phyloP scores from a whole-genome alignment of 1,139 yeast genomes.

The Magnusiomyces fungicola region DNA sequence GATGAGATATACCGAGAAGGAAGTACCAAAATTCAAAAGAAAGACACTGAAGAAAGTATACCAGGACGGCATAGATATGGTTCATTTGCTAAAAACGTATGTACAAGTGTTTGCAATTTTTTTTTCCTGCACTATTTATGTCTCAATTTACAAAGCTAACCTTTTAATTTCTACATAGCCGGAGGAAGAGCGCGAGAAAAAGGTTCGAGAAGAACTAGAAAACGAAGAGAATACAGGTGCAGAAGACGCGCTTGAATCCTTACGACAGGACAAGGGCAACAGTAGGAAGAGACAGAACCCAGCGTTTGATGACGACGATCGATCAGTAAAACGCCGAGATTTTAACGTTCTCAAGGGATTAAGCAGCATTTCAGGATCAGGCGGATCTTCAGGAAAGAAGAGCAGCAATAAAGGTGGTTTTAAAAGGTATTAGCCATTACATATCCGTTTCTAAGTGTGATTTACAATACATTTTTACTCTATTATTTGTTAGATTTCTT shows the following conservation, averaged over 20 bases:
- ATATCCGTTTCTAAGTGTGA: no score
- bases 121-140: not conserved
- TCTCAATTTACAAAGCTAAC: not conserved
- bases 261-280: not conserved
- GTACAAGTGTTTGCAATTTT: not conserved
- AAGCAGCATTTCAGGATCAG: constrained; percentile 5
- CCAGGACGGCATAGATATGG: constrained; percentile 1
- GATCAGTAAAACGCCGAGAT: not conserved
- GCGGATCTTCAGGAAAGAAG: constrained; percentile 2
- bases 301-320: not conserved
- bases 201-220: not conserved
- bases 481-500: constrained; percentile 13
- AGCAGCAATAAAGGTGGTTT: no score
- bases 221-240: constrained; percentile 2
- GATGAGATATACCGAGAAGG: not conserved
- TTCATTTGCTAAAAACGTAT: not conserved
- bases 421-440: no score
- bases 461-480: no score
- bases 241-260: not conserved
- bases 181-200: not conserved
- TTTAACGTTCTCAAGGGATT: not conserved
- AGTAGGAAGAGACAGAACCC: not conserved
- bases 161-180: constrained; percentile 3
- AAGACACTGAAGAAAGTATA: not conserved
- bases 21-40: no score